Evolutionary conservation across 2,329 filamentous ascomycete species (phyloP), one percentile per base, ranked within the genome.

Genomic region (Scortechinia acanthostroma): DNA sequence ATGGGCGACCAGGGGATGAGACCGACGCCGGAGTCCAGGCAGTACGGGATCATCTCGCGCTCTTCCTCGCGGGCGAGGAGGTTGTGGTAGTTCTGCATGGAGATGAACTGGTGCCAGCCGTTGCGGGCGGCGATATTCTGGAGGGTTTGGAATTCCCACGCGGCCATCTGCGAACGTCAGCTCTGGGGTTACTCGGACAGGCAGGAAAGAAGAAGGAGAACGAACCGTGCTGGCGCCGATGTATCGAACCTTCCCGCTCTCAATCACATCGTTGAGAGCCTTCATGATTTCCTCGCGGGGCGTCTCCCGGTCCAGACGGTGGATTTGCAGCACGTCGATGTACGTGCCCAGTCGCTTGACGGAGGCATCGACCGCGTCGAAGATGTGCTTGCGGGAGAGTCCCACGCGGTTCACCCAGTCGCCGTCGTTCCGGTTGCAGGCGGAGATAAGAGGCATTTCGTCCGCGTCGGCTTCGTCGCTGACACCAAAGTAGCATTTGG

Each of bases 311-410:
- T 83, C 77, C 13, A 80, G 66, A 1, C 78, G 69, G 52, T 84
- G 80, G 42, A 83, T 75, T 55, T 82, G 76, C 3, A 81, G 64
- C 15, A 81, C 69, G 52, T 83, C 77, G 59, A 53, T 52, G 40
- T 58, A 55, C 1, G 72, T 78, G 21, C 70, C 71, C 25, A 83
- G 61, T 6, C 77, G 59, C 51, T 68, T 62, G 1, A 80, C 62
- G 50, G 73, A 78, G 45, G 63, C 68, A 42, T 86, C 74, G 2
- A 86, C 81, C 0, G 80, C 78, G 51, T 80, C 74, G 49, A 86
- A 74, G 52, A 86, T 80, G 50, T 81, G 76, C 54, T 80, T 82
- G 35, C 83, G 66, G 28, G 71, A 77, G 21, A 86, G 60, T 0
- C 82, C 80, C 16, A 65, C 59, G 37, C 64, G 61, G 51, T 74